Conservation (phyloP, 805 yeast genomes). For the Pichia heedii region DNA sequence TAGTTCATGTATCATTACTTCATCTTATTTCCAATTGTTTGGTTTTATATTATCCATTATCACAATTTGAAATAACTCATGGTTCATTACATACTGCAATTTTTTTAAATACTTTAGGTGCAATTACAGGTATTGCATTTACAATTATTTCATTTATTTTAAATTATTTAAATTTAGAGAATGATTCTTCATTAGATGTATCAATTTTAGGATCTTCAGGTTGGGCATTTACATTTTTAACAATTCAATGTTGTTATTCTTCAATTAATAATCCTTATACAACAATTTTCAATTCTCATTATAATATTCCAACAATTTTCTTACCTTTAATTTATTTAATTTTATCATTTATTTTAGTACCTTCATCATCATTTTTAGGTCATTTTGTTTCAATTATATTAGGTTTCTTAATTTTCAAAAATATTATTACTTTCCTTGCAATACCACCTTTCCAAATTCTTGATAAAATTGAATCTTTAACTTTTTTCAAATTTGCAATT, state of each 20-base stretch:
- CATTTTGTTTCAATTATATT: conserved; percentile 58
- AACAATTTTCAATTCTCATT: conserved; percentile 22
- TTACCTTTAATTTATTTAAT: conserved; percentile 49
- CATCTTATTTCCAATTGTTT: conserved; percentile 56
- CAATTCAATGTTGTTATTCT: conserved; percentile 43
- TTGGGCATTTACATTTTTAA: conserved; percentile 60
- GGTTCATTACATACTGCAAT: conserved; percentile 86
- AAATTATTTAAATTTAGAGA: conserved; percentile 46
- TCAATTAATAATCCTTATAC: conserved; percentile 14
- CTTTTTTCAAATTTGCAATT: conserved; percentile 3
- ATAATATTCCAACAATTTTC: conserved; percentile 48
- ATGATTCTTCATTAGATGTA: conserved; percentile 40
- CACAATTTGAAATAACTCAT: conserved; percentile 57
- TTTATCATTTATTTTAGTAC: conserved; percentile 42
- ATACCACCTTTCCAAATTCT: conserved; percentile 60
- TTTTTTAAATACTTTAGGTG: conserved; percentile 63
- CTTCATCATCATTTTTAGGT: conserved; percentile 65
- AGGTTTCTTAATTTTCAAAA: conserved; percentile 57
- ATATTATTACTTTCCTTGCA: conserved; percentile 45
- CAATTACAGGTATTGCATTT: conserved; percentile 52
- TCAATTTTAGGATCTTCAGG: conserved; percentile 65
- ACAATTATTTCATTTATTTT: conserved; percentile 42
- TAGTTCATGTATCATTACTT: conserved; percentile 52
- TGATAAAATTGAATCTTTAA: conserved; percentile 46
- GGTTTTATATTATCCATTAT: conserved; percentile 49